A percentile compares a stretch with the other conserved stretches of the same genome.
Conservation (phyloP, 129 eudicot species). For the Logfia minima region DNA sequence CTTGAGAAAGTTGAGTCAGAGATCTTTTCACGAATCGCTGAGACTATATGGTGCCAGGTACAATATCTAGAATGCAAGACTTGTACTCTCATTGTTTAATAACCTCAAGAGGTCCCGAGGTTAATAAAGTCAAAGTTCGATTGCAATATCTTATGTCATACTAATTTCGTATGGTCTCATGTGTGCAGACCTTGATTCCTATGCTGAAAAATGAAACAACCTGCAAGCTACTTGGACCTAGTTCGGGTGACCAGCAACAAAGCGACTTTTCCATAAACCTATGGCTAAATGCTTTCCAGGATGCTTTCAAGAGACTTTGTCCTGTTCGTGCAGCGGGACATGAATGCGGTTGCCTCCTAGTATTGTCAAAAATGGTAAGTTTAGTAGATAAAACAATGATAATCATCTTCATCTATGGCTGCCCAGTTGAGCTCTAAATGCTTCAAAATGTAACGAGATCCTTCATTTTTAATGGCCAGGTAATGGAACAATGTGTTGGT, state of each 20-base stretch:
- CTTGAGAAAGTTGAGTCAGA: constrained; percentile 80
- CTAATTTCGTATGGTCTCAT: constrained; percentile 17
- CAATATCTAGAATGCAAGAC: not conserved
- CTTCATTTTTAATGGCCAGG: constrained; percentile 41
- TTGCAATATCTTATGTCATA: not conserved
- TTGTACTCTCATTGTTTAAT: not conserved
- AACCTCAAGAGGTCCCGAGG: not conserved
- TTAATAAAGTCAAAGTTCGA: not conserved
- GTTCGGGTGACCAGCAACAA: constrained; percentile 59
- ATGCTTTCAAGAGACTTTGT: constrained; percentile 82
- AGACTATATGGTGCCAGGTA: constrained; percentile 94
- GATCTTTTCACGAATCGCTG: constrained; percentile 74
- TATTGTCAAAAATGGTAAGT: constrained; percentile 67
- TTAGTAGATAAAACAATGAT: not conserved
- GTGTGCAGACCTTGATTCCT: constrained; percentile 67
- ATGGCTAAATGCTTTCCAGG: constrained; percentile 73
- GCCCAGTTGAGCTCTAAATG: not conserved
- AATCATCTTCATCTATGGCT: too few relatives aligned
- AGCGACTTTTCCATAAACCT: constrained; percentile 55
- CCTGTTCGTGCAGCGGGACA: constrained; percentile 81
- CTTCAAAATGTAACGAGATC: not conserved
- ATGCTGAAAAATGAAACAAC: constrained; percentile 50
- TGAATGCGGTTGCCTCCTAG: constrained; percentile 83
- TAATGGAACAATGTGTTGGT: constrained; percentile 78
- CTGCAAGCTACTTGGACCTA: constrained; percentile 38